Conservation (phyloP, 352 stramenopile genomes). For the Blastocystis sp. region DNA sequence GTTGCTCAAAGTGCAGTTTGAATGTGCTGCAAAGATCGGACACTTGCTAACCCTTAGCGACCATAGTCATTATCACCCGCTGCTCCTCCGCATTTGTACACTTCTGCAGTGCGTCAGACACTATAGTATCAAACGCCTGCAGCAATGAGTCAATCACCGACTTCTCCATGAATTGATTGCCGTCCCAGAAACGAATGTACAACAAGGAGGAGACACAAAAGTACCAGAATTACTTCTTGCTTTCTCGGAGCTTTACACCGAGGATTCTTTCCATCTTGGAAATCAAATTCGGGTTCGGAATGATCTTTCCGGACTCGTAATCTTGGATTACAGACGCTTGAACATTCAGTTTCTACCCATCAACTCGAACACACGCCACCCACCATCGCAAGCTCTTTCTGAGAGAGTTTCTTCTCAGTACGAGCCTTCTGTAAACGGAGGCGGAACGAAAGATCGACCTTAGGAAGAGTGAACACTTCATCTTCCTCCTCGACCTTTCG, state of each 20-base stretch:
- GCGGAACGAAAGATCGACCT: constrained; percentile 65
- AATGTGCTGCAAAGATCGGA: neutral
- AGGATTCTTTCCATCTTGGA: constrained; percentile 90
- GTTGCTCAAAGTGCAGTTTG: neutral
- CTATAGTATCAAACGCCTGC: neutral
- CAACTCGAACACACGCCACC: constrained; percentile 14
- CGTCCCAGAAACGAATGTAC: too few species aligned
- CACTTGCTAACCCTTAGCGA: neutral
- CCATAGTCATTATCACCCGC: neutral
- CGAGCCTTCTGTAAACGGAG: constrained; percentile 79
- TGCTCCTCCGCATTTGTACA: neutral
- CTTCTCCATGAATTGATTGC: too few species aligned
- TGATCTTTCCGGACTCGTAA: constrained; percentile 93
- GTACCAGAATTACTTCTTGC: constrained; percentile 67
- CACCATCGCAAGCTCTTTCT: constrained; percentile 90
- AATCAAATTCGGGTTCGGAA: constrained; percentile 95
- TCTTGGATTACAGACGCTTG: constrained; percentile 93
- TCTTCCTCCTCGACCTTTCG: constrained; percentile 85
- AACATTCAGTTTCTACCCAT: constrained; percentile 80
- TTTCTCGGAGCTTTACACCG: constrained; percentile 81
- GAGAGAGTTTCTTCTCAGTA: constrained; percentile 93
- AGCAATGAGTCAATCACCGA: too few species aligned
- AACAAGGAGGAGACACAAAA: neutral
- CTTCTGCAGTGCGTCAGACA: neutral
- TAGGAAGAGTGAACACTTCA: constrained; percentile 84